Evolutionary conservation across 2,329 filamentous ascomycete species (phyloP).

Genomic region (Fusarium floridanum): DNA sequence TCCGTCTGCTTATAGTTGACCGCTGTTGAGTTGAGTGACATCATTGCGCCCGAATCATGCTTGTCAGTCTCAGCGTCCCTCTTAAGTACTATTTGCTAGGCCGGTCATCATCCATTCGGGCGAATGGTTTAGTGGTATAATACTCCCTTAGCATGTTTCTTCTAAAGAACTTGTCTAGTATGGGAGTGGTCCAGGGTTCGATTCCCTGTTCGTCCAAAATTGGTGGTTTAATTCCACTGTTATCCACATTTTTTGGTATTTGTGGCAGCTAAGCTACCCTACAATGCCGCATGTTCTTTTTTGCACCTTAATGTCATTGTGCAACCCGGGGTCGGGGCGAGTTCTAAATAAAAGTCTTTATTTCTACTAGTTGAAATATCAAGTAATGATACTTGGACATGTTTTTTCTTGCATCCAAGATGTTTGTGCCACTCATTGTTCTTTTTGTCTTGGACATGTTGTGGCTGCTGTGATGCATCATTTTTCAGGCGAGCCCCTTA

Average conservation of each 20-base stretch:
- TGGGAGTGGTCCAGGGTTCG: slow-evolving; percentile 42
- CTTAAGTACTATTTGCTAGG: rapidly evolving
- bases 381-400: not conserved
- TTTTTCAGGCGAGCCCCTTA: not conserved
- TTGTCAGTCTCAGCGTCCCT: not conserved
- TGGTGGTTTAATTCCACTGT: slow-evolving; percentile 28
- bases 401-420: not conserved
- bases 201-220: slow-evolving; percentile 37
- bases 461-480: not conserved
- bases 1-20: not conserved
- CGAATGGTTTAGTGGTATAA: slow-evolving; percentile 43
- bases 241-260: slow-evolving; percentile 24
- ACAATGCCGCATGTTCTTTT: not conserved
- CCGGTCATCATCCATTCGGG: not conserved
- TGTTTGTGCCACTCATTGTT: not conserved
- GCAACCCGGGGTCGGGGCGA: not conserved
- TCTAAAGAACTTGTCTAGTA: not conserved
- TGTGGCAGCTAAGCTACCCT: not conserved
- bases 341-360: not conserved
- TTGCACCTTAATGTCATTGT: not conserved
- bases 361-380: not conserved
- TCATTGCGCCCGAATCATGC: not conserved
- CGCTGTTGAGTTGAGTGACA: not conserved
- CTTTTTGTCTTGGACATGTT: not conserved
- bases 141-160: slow-evolving; percentile 37